phyloP scores from a whole-genome alignment of 305 asterid genomes.

The Nicotiana rustica region DNA sequence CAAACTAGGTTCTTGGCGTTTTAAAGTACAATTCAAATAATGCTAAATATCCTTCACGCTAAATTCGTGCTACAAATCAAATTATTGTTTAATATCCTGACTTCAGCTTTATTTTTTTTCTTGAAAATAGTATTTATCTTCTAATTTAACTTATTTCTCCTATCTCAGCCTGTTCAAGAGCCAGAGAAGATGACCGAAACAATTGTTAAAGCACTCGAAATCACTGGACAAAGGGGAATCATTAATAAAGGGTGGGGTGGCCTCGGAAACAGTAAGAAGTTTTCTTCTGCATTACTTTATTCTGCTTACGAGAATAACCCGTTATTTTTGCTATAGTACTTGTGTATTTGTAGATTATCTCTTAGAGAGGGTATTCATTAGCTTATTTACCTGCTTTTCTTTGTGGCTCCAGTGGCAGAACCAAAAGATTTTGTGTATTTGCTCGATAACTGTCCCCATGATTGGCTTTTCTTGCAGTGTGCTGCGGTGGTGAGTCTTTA shows the following conservation, averaged over 20 bases:
- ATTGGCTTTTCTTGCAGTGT: conserved; percentile 87
- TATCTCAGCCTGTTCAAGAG: conserved; percentile 78
- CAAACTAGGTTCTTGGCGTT: not conserved
- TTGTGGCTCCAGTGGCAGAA: conserved; percentile 66
- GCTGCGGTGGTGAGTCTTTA: conserved; percentile 74
- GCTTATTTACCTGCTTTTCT: conserved; percentile 20
- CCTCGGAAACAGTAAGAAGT: conserved; percentile 68
- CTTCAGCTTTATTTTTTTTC: not conserved
- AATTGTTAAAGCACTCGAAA: conserved; percentile 81
- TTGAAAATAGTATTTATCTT: not conserved
- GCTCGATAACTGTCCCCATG: conserved; percentile 90
- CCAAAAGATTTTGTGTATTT: conserved; percentile 72
- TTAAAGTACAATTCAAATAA: not conserved
- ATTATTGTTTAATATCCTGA: conserved; percentile 22
- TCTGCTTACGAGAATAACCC: not conserved
- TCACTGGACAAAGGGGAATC: conserved; percentile 88
- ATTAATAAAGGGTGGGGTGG: conserved; percentile 99
- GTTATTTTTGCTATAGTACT: conserved; percentile 21
- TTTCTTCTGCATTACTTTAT: conserved; percentile 33
- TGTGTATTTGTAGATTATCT: conserved; percentile 9
- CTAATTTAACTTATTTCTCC: conserved; percentile 19
- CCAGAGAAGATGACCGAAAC: conserved; percentile 80
- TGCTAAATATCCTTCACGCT: not conserved
- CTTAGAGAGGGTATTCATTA: not conserved
- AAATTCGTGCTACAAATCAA: not conserved